A percentile compares a stretch with the other conserved stretches of the same genome.
These are phyloP conservation scores for Ligustrum vulgare DNA, from an alignment of 257 asterid species.

Conservation along the genomic window DNA sequence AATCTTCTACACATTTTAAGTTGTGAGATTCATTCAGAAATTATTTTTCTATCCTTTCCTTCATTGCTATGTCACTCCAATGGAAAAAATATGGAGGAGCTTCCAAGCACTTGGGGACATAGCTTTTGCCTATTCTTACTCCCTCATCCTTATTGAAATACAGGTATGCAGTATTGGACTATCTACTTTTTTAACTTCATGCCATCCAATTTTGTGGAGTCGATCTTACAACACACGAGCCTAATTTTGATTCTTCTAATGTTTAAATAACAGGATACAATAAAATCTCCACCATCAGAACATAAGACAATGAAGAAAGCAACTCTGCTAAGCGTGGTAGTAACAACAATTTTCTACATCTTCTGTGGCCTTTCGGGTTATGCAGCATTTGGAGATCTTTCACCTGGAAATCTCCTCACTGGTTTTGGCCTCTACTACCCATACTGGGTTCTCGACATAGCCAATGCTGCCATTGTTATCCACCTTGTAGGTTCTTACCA, in stretches of 20 bases:
- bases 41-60: no score
- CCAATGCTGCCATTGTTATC: constrained; percentile 71
- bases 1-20: no score
- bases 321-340: constrained; percentile 57
- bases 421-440: constrained; percentile 91
- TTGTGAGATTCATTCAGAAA: no score
- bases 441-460: constrained; percentile 80
- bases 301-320: constrained; percentile 81
- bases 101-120: constrained; percentile 56
- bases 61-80: constrained; percentile 39
- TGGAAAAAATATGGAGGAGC: constrained; percentile 49
- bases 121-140: constrained; percentile 63
- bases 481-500: constrained; percentile 89
- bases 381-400: constrained; percentile 86
- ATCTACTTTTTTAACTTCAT: no score
- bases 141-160: constrained; percentile 51
- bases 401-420: constrained; percentile 83
- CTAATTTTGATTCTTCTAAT: neutral
- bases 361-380: constrained; percentile 29
- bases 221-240: neutral
- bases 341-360: constrained; percentile 25
- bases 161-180: constrained; percentile 13
- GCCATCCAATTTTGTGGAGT: no score
- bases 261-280: no score
- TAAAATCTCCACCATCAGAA: constrained; percentile 25